Evolutionary conservation across 495 filamentous ascomycete genomes (phyloP), one percentile per base, ranked within the genome.

Genomic region (Trichoderma gamsii): DNA sequence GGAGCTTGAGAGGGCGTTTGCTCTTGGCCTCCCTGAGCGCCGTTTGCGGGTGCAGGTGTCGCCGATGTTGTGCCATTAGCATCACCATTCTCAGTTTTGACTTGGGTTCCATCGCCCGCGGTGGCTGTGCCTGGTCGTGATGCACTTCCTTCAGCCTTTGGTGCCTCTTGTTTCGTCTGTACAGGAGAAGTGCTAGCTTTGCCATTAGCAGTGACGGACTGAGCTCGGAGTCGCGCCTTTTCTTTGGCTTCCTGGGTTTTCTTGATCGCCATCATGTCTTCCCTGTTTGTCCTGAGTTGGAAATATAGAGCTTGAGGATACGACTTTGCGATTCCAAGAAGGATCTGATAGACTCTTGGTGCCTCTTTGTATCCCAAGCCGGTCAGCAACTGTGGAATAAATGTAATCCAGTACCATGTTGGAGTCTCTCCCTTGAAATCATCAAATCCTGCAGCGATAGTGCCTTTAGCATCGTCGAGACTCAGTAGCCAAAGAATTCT

Each of bases 381-480:
- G 51, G 90, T 91, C 35, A 99, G 83, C 52, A 99, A 85, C 75
- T 99, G 96, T 27, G 96, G 96, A 71, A 99, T 97, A 76, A 93
- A 99, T 0, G 95, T 97, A 68, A 97, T 97, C 96, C 96, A 99
- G 77, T 97, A 98, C 96, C 96, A 99, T 21, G 95, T 90, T 1
- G 92, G 93, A 8, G 90, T 92, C 49, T 99, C 96, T 56, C 93
- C 96, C 80, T 97, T 97, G 80, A 91, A 98, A 69, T 91, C 90
- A 69, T 96, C 91, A 70, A 96, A 98, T 11, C 92, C 89, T 66
- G 86, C 79, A 4, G 89, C 87, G 64, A 99, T 88, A 35, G 83
- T 87, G 51, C 89, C 91, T 72, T 91, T 91, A 0, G 90, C 83
- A 71, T 97, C 91, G 73, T 99, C 96, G 69, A 99, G 80, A 75